Evolutionary conservation across 345 rosid genomes (phyloP).

Genomic region (Populus simonii): DNA sequence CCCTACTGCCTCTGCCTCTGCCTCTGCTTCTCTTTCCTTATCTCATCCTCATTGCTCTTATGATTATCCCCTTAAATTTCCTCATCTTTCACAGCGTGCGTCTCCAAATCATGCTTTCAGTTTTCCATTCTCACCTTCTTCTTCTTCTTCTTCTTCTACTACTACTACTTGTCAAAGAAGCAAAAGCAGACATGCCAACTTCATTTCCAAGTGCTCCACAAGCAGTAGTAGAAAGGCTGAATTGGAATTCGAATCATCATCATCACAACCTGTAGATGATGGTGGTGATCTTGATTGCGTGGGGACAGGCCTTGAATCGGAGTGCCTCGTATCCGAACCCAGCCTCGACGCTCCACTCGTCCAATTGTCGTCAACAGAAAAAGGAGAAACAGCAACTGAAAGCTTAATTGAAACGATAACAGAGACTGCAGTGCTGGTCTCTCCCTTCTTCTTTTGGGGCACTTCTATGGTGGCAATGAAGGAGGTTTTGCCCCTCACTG

Average conservation of each 20-base stretch:
- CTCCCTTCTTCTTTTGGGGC: slow-evolving; percentile 98
- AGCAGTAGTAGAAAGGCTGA: slow-evolving; percentile 6
- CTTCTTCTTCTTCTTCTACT: too few relatives aligned
- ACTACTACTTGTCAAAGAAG: background rate
- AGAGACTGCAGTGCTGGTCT: slow-evolving; percentile 47
- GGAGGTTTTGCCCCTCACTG: slow-evolving; percentile 76
- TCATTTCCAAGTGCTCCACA: slow-evolving; percentile 16
- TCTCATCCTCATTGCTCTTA: background rate
- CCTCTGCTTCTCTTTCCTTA: background rate
- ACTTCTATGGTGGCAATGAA: slow-evolving; percentile 99
- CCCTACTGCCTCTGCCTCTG: too few relatives aligned
- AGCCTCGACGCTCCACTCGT: too few relatives aligned
- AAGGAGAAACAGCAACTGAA: background rate
- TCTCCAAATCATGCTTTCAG: too few relatives aligned
- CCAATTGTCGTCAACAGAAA: background rate
- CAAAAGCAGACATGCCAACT: background rate
- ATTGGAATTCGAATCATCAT: slow-evolving; percentile 5
- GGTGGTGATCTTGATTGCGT: background rate
- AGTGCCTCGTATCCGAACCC: slow-evolving; percentile 32
- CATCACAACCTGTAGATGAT: too few relatives aligned
- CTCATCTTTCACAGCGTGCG: too few relatives aligned
- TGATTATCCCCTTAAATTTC: too few relatives aligned
- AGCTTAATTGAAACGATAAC: slow-evolving; percentile 6
- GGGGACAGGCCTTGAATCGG: slow-evolving; percentile 56
- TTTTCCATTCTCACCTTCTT: background rate